Base-by-base conservation (phyloP, 2,329 filamentous ascomycete species). In the Verticillium alfalfae region DNA sequence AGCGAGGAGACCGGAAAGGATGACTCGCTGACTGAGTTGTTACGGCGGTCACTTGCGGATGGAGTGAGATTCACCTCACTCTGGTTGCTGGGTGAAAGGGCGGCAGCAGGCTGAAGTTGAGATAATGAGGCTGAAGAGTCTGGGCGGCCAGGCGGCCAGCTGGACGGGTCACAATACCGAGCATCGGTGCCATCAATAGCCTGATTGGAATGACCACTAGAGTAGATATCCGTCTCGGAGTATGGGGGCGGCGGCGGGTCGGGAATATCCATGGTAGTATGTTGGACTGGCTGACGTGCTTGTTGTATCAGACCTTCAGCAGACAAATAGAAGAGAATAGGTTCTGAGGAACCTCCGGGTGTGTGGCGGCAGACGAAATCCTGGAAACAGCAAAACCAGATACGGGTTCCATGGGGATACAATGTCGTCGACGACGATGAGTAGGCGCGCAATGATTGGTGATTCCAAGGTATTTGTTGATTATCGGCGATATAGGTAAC, bases 221-320 rank as follows among this genome's bases (percentile, higher is more conserved):
- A 84, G 72, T 79, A 83, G 41, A 83, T 78, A 69, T 86, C 84
- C 16, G 81, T 85, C 70, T 84, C 83, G 45, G 79, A 79, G 67
- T 87, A 87, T 6, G 84, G 84, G 5, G 83, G 83, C 52, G 83
- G 84, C 22, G 83, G 81, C 8, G 71, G 69, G 62, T 81, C 75
- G 61, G 77, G 72, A 37, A 71, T 36, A 36, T 66, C 58, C 34
- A 38, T 41, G n/a, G 34, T 58, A 18, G 22, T 6, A 22, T 31
- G 26, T 31, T 6, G 16, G 39, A 38, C 39, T 45, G 18, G 9
- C 39, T 16, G 18, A n/a, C 16, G 18, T n/a, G 39, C n/a, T 7
- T 10, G 39, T 18, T 45, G 39, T 31, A 31, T 31, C 26, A 31
- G 26, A 31, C 26, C 26, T 37, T 37, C 13, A 37, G 36, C 36